These are phyloP conservation scores for Gossypium mustelinum DNA, from an alignment of 345 rosid genomes.

Conservation along the genomic window DNA sequence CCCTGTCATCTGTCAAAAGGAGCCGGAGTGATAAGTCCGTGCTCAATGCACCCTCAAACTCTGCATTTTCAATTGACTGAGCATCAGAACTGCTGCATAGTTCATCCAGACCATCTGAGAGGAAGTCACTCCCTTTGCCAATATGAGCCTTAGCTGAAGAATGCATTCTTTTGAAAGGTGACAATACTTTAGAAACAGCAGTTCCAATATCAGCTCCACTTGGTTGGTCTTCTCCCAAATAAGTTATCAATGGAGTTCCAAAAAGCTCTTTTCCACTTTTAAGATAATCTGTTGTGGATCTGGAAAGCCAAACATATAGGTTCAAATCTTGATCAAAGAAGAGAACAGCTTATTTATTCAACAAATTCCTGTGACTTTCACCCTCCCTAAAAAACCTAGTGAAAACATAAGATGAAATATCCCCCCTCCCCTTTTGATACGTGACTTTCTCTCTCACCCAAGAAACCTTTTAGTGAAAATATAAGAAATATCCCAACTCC, in stretches of 20 bases:
- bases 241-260: slow-evolving; percentile 73
- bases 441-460: not conserved
- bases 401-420: not conserved
- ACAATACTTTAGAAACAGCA: slow-evolving; percentile 46
- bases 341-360: slow-evolving; percentile 12
- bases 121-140: slow-evolving; percentile 51
- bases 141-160: slow-evolving; percentile 31
- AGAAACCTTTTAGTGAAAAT: not conserved
- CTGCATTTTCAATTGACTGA: slow-evolving; percentile 30
- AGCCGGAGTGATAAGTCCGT: slow-evolving; percentile 41
- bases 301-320: slow-evolving; percentile 21
- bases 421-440: not conserved
- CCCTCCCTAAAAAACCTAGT: not conserved
- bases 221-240: slow-evolving; percentile 44
- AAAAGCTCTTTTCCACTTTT: slow-evolving; percentile 45
- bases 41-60: slow-evolving; percentile 34
- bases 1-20: slow-evolving; percentile 36
- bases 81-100: slow-evolving; percentile 35
- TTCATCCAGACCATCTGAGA: slow-evolving; percentile 41
- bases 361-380: not conserved
- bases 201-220: slow-evolving; percentile 58
- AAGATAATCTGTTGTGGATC: slow-evolving; percentile 35
- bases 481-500: too few relatives aligned
- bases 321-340: slow-evolving; percentile 13
- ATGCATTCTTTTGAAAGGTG: slow-evolving; percentile 52